Evolutionary conservation across 345 rosid species (phyloP).

Genomic region (Gossypium raimondii): DNA sequence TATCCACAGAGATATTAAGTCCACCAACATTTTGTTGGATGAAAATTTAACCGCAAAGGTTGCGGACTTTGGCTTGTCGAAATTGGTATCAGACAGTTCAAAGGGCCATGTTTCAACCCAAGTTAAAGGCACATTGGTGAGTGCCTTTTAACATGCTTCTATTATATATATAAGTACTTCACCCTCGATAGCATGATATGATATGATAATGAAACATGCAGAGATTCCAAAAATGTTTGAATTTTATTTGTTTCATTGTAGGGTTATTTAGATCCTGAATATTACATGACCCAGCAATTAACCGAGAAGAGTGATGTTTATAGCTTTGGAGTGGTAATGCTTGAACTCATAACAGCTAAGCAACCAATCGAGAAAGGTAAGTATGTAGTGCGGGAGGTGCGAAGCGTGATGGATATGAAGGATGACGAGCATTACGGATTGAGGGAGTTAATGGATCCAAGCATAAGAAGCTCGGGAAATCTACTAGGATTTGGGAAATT

Average conservation of each 20-base stretch:
- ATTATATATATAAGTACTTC: not conserved
- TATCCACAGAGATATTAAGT: constrained; percentile 90
- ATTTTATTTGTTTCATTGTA: constrained; percentile 23
- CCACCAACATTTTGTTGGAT: constrained; percentile 82
- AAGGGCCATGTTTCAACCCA: constrained; percentile 98
- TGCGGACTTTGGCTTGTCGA: constrained; percentile 94
- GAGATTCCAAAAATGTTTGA: not conserved
- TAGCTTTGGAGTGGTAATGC: constrained; percentile 90
- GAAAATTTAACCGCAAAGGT: constrained; percentile 81
- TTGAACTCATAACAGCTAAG: constrained; percentile 72
- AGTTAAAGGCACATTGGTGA: constrained; percentile 97
- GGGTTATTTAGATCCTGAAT: constrained; percentile 98
- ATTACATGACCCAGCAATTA: constrained; percentile 90
- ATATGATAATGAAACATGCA: not conserved
- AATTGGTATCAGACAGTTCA: constrained; percentile 80
- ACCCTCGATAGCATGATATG: not conserved
- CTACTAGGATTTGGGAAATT: constrained; percentile 55
- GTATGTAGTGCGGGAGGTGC: constrained; percentile 79
- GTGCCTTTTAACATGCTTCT: constrained; percentile 6
- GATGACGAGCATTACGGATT: constrained; percentile 66
- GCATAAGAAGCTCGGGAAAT: constrained; percentile 39
- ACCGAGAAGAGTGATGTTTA: constrained; percentile 95
- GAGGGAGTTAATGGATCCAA: constrained; percentile 62
- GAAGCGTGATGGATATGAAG: constrained; percentile 40
- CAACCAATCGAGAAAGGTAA: constrained; percentile 90